Evolutionary conservation across 495 filamentous ascomycete species (phyloP).

Genomic region (Acidiella bohemica): DNA sequence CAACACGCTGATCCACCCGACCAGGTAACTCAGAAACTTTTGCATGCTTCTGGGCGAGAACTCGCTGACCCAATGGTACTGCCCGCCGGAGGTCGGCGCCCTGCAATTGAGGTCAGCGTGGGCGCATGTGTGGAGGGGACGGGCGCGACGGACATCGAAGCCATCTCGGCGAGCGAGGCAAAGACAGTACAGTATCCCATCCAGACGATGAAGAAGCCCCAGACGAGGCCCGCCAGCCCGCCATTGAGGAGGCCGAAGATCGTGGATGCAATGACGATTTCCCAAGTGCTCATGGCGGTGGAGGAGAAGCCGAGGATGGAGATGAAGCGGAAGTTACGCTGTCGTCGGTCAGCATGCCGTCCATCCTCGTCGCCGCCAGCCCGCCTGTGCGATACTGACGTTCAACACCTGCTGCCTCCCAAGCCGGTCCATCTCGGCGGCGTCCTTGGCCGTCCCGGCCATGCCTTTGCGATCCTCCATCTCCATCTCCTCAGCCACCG

Average conservation of each 20-base stretch:
- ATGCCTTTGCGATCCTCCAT: constrained; percentile 7
- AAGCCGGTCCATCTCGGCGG: constrained; percentile 2
- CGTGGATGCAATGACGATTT: constrained; percentile 31
- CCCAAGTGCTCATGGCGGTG: constrained; percentile 40
- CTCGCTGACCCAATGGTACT: constrained; percentile 20
- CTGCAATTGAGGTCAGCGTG: background rate
- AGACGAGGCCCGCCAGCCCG: constrained; percentile 16
- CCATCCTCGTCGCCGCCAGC: constrained; percentile 12
- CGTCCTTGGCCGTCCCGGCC: constrained; percentile 5
- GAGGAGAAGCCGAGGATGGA: constrained; percentile 40
- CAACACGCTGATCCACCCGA: constrained; percentile 15
- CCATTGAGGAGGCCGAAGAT: constrained; percentile 12
- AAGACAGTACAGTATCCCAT: constrained; percentile 7
- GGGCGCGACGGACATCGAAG: constrained; percentile 11
- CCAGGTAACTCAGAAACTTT: constrained; percentile 14
- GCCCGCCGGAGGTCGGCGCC: constrained; percentile 13
- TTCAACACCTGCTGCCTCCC: constrained; percentile 6
- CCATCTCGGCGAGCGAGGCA: constrained; percentile 13
- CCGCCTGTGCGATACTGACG: constrained; percentile 35
- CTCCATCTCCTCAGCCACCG: constrained; percentile 2
- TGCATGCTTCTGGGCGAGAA: constrained; percentile 8
- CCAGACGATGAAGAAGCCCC: constrained; percentile 13
- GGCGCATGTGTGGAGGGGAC: background rate
- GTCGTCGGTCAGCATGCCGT: constrained; percentile 2
- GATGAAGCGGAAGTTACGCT: constrained; percentile 37